phyloP scores from a whole-genome alignment of 2,329 filamentous ascomycete species.

The Nemania abortiva region DNA sequence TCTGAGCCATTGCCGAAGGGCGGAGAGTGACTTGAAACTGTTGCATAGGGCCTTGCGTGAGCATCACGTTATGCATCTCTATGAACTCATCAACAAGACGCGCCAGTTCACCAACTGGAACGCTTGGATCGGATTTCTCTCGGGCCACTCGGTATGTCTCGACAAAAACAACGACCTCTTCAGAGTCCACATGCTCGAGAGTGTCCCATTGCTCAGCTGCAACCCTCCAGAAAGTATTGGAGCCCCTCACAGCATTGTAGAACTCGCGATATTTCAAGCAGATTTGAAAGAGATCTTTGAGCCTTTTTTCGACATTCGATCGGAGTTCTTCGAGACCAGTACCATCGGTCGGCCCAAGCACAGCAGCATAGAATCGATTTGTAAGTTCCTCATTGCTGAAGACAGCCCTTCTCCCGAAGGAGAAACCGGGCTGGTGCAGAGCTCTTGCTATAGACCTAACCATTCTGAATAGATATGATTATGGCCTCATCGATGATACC shows the following conservation, averaged over 20 bases:
- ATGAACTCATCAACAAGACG: conserved; percentile 14
- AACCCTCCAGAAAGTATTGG: conserved; percentile 16
- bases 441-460: not conserved
- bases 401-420: not conserved
- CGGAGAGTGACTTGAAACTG: not conserved
- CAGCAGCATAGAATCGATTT: not conserved
- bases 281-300: conserved; percentile 18
- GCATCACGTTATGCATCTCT: conserved; percentile 2
- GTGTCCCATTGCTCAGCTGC: conserved; percentile 27
- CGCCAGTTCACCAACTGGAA: not conserved
- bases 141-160: conserved; percentile 1
- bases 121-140: not conserved
- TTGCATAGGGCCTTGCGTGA: not conserved
- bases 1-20: not conserved
- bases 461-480: not conserved
- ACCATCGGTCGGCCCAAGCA: not conserved
- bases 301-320: conserved; percentile 1
- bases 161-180: conserved; percentile 16
- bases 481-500: no score
- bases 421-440: conserved; percentile 7
- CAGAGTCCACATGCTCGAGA: not conserved
- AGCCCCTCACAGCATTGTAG: conserved; percentile 1
- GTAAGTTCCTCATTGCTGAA: not conserved
- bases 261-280: conserved; percentile 7
- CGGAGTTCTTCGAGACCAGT: not conserved